Evolutionary conservation across 768 basidiomycete species (phyloP).

Genomic region (Boletus rex-veris): DNA sequence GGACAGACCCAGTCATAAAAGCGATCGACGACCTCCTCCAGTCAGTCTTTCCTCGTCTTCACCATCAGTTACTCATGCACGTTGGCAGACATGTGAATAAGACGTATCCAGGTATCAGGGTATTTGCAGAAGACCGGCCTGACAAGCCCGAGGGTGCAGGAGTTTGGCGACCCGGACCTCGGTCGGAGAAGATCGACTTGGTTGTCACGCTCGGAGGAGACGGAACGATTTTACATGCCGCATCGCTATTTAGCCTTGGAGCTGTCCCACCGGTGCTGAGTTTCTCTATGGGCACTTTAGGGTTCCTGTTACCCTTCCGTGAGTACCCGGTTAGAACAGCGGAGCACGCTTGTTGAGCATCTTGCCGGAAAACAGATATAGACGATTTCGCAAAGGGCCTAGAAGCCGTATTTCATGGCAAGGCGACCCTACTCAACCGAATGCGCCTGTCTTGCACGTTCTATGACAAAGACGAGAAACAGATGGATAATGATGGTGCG

Average conservation of each 20-base stretch:
- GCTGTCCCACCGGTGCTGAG: conserved; percentile 83
- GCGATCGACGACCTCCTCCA: conserved; percentile 72
- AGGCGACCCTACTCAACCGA: conserved; percentile 77
- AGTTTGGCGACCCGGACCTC: conserved; percentile 56
- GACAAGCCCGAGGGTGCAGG: conserved; percentile 64
- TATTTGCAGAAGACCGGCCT: conserved; percentile 62
- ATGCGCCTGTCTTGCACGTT: conserved; percentile 89
- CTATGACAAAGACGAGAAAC: conserved; percentile 55
- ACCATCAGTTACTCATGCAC: background rate
- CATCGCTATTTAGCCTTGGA: conserved; percentile 85
- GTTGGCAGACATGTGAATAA: conserved; percentile 50
- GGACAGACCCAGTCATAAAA: conserved; percentile 71
- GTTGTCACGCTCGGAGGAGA: conserved; percentile 93
- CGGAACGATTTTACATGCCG: conserved; percentile 91
- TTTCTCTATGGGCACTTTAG: conserved; percentile 76
- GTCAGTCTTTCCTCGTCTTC: conserved; percentile 37
- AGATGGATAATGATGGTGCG: conserved; percentile 62
- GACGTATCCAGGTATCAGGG: conserved; percentile 57
- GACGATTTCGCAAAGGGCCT: conserved; percentile 81
- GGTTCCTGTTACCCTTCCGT: conserved; percentile 94
- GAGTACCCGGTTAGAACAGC: conserved; percentile 30
- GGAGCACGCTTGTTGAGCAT: background rate
- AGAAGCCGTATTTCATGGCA: conserved; percentile 73
- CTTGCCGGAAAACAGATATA: conserved; percentile 56
- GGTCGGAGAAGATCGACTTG: conserved; percentile 69